phyloP scores from a whole-genome alignment of 164 flowering plant species.

The Euptelea pleiosperma region DNA sequence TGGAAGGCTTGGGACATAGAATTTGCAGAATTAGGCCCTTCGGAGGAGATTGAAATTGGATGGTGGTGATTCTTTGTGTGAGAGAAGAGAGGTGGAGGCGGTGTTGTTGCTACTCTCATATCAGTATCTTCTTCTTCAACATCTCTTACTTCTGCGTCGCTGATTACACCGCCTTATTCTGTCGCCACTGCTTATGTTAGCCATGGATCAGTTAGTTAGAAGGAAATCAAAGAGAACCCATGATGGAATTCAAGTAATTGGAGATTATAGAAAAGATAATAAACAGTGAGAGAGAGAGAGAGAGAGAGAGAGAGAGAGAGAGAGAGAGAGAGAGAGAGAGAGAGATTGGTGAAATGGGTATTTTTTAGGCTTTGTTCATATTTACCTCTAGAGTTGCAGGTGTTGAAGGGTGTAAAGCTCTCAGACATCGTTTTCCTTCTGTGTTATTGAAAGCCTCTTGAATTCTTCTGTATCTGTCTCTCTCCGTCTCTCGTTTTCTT shows the following conservation, averaged over 20 bases:
- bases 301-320: neutral
- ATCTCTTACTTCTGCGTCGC: constrained; percentile 13
- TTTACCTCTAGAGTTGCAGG: constrained; percentile 45
- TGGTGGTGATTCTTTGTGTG: constrained; percentile 13
- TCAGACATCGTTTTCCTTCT: constrained; percentile 74
- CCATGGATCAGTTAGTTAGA: constrained; percentile 11
- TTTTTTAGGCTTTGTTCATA: constrained; percentile 5
- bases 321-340: constrained; percentile 11
- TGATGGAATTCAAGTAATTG: constrained; percentile 3
- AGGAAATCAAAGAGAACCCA: constrained; percentile 13
- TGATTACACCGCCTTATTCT: neutral
- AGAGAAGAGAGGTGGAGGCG: constrained; percentile 17
- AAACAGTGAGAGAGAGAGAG: neutral
- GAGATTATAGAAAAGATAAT: neutral
- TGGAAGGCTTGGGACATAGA: constrained; percentile 81
- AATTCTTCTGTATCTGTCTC: constrained; percentile 32
- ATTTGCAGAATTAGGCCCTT: constrained; percentile 19
- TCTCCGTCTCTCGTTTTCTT: constrained; percentile 26
- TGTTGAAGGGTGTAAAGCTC: constrained; percentile 39
- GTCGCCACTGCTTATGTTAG: constrained; percentile 10
- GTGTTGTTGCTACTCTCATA: constrained; percentile 52
- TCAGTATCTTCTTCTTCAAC: constrained; percentile 37
- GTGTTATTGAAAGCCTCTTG: constrained; percentile 43
- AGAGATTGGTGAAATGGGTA: constrained; percentile 13
- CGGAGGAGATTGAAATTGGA: constrained; percentile 10